phyloP scores from a whole-genome alignment of 305 asterid species.

The Ilex paraguariensis region DNA sequence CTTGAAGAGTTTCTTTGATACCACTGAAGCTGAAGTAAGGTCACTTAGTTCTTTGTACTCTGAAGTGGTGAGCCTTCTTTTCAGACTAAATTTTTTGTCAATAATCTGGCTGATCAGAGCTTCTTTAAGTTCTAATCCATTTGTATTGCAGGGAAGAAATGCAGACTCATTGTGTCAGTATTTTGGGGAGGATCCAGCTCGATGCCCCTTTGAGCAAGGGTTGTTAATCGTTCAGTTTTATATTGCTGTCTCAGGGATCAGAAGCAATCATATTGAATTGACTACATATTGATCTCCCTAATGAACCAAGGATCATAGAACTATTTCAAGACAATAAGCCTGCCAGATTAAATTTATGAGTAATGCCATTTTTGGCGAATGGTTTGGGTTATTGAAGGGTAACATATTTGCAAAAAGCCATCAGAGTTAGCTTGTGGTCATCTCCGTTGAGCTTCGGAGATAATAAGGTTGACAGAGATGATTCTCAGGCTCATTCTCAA shows the following conservation, averaged over 20 bases:
- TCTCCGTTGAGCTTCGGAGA: too few species aligned
- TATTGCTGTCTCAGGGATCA: neutral
- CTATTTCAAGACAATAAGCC: neutral
- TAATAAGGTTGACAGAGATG: too few species aligned
- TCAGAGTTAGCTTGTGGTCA: too few species aligned
- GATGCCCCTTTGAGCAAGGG: constrained; percentile 99
- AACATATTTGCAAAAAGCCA: neutral
- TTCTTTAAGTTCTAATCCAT: constrained; percentile 13
- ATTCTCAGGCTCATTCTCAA: too few species aligned
- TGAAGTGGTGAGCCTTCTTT: constrained; percentile 75
- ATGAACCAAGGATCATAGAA: too few species aligned
- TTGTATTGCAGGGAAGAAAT: constrained; percentile 76
- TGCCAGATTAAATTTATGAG: neutral
- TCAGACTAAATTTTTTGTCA: neutral
- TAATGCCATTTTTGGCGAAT: neutral
- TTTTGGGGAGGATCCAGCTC: constrained; percentile 98
- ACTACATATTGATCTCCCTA: too few species aligned
- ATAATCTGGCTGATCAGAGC: constrained; percentile 7
- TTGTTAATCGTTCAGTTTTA: constrained; percentile 5
- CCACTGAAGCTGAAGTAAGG: constrained; percentile 94
- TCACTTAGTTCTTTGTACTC: constrained; percentile 78
- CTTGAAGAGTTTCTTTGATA: constrained; percentile 75
- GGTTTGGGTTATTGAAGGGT: neutral
- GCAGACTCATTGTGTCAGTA: constrained; percentile 91
- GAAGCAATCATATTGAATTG: neutral